Evolutionary conservation across 129 eudicot species (phyloP), one percentile per base, ranked within the genome.

Genomic region (Logfia minima): DNA sequence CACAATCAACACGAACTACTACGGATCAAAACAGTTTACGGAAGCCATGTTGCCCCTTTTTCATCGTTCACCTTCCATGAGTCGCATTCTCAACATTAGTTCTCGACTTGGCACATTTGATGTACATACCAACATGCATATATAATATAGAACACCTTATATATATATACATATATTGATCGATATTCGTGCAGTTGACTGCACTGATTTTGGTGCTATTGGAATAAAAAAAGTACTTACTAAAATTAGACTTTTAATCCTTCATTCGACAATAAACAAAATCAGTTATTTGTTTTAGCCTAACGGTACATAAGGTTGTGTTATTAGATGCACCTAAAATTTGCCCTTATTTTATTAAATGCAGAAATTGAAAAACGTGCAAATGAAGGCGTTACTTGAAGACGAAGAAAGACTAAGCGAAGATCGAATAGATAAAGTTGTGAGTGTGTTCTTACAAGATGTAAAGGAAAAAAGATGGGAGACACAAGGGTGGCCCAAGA

Each of bases 21-120:
- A 82, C 39, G 97, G 97, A 39, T 83, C 97, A 8, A 93, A 93
- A 64, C 26, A 62, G 58, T 75, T 93, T 21, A 90, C 84, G 0
- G 91, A 93, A 68, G 85, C 88, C 37, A 86, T 93, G n/a, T 78
- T 90, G 81, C 98, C 98, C 2, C 9, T 86, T 19, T 81, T 83
- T 23, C 92, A 92, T 28, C 82, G 67, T 51, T 82, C 90, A 2
- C 0, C 65, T 17, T 79, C 84, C 6, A 74, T 71, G 26, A 76
- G 74, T 28, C 92, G 97, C 80, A 87, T 93, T 32, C 86, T 93
- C 31, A 93, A 93, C 83, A 80, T 93, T 34, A 85, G 89, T 80
- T 93, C 97, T n/a, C 84, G 97, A 69, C 98, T 93, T 74, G 98
- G 98, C 73, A 81, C 85, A 32, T 64, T 89, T 70, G 80, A 86